Percentiles rank a stretch among this genome's conserved stretches.
Conservation (phyloP, 2,329 filamentous ascomycete species). For the Pyrenophora tritici-repentis region DNA sequence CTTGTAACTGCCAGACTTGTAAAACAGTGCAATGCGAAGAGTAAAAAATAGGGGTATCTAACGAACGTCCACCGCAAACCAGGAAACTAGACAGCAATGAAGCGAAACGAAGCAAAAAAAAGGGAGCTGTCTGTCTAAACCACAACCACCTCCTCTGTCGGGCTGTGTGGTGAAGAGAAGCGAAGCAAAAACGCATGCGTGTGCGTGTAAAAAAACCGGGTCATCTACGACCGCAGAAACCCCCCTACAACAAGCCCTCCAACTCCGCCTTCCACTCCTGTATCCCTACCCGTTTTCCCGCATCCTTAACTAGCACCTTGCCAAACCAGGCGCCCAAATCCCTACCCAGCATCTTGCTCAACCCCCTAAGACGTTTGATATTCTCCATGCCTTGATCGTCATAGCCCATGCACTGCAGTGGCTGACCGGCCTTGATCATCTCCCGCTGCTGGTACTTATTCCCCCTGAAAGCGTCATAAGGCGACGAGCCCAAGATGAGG, state of each 20-base stretch:
- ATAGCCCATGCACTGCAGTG: slow-evolving; percentile 47
- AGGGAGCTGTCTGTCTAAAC: too few species aligned
- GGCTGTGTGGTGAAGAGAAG: too few species aligned
- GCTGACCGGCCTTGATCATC: slow-evolving; percentile 50
- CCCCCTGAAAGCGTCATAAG: slow-evolving; percentile 46
- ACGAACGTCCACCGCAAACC: neutral
- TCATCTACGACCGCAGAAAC: neutral
- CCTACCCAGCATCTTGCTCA: slow-evolving; percentile 28
- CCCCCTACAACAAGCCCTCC: neutral
- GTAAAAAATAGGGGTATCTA: neutral
- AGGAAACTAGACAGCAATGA: too few species aligned
- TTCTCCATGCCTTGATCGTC: slow-evolving; percentile 43
- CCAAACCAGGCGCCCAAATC: slow-evolving; percentile 46
- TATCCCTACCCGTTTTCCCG: slow-evolving; percentile 38
- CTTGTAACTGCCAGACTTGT: too few species aligned
- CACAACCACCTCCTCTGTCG: too few species aligned
- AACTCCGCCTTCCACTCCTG: slow-evolving; percentile 35
- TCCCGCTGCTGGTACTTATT: slow-evolving; percentile 52
- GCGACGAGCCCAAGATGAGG: slow-evolving; percentile 50
- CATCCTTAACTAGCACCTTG: slow-evolving; percentile 41
- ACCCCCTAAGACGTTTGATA: slow-evolving; percentile 36
- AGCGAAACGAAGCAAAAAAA: neutral
- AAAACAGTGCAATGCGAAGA: too few species aligned
- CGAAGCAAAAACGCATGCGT: too few species aligned
- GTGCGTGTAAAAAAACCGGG: neutral